Percentiles rank a stretch among this genome's conserved stretches.
Conservation (phyloP, 139 green algal genomes). For the Pseudopediastrum boryanum region DNA sequence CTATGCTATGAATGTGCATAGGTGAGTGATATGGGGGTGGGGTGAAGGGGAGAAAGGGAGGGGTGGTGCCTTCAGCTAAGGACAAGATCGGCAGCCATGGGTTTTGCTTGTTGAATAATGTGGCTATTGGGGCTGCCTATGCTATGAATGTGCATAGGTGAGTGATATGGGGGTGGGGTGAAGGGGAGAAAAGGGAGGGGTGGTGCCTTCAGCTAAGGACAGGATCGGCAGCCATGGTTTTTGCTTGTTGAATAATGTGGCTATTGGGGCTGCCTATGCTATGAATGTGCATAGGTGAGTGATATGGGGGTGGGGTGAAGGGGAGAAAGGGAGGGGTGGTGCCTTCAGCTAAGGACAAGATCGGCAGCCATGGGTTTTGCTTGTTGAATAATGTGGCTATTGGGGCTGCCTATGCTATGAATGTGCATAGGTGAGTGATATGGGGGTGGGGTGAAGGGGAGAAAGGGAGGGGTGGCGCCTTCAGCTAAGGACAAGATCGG, state of each 20-base stretch:
- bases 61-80: too few relatives aligned
- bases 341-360: too few relatives aligned
- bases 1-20: constrained; percentile 85
- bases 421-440: constrained; percentile 62
- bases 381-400: constrained; percentile 95
- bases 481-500: too few relatives aligned
- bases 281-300: constrained; percentile 72
- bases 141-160: constrained; percentile 79
- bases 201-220: too few relatives aligned
- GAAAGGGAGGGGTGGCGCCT: not conserved
- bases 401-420: constrained; percentile 87
- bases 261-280: constrained; percentile 89
- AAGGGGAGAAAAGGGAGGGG: not conserved
- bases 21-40: constrained; percentile 32
- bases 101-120: constrained; percentile 97
- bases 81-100: too few relatives aligned
- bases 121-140: constrained; percentile 90
- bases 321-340: not conserved
- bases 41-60: not conserved
- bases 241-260: constrained; percentile 95
- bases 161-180: not conserved
- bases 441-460: not conserved
- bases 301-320: not conserved
- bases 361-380: constrained; percentile 97
- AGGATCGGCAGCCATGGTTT: too few relatives aligned